Evolutionary conservation across 768 basidiomycete genomes (phyloP).

Genomic region (Pholiota microspora): DNA sequence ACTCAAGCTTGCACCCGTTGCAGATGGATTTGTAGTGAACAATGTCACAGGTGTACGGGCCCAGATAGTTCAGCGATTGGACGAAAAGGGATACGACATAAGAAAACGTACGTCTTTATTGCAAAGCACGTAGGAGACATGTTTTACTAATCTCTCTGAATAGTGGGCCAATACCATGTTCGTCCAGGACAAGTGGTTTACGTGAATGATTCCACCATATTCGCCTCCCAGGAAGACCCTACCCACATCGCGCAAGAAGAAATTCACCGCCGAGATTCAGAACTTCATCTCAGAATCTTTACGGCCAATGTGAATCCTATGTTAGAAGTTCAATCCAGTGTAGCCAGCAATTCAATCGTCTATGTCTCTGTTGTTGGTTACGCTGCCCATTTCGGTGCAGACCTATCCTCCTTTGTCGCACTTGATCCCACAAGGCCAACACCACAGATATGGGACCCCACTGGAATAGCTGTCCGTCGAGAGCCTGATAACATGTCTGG

Average conservation of each 20-base stretch:
- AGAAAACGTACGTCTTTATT: slow-evolving; percentile 53
- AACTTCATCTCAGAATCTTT: slow-evolving; percentile 61
- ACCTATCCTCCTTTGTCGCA: slow-evolving; percentile 37
- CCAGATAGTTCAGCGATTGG: slow-evolving; percentile 75
- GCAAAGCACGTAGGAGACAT: background rate
- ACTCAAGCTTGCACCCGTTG: slow-evolving; percentile 58
- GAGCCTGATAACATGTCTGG: slow-evolving; percentile 56
- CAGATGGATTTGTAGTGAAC: slow-evolving; percentile 72
- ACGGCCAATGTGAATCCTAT: slow-evolving; percentile 49
- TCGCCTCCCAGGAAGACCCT: slow-evolving; percentile 27
- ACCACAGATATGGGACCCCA: slow-evolving; percentile 45
- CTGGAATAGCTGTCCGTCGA: slow-evolving; percentile 54
- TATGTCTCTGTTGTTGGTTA: slow-evolving; percentile 57
- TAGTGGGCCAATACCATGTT: slow-evolving; percentile 83
- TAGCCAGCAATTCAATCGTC: slow-evolving; percentile 32
- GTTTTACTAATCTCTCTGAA: slow-evolving; percentile 8
- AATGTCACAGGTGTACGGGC: slow-evolving; percentile 79
- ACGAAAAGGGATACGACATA: slow-evolving; percentile 85
- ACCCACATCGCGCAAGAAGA: slow-evolving; percentile 26
- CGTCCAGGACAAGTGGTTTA: slow-evolving; percentile 80
- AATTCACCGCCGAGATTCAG: slow-evolving; percentile 29
- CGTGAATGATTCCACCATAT: slow-evolving; percentile 64
- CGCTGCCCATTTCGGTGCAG: slow-evolving; percentile 70
- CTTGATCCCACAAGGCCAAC: slow-evolving; percentile 18
- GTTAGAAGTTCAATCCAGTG: slow-evolving; percentile 36